Conservation (phyloP, 345 rosid species). For the Pugionium cornutum region DNA sequence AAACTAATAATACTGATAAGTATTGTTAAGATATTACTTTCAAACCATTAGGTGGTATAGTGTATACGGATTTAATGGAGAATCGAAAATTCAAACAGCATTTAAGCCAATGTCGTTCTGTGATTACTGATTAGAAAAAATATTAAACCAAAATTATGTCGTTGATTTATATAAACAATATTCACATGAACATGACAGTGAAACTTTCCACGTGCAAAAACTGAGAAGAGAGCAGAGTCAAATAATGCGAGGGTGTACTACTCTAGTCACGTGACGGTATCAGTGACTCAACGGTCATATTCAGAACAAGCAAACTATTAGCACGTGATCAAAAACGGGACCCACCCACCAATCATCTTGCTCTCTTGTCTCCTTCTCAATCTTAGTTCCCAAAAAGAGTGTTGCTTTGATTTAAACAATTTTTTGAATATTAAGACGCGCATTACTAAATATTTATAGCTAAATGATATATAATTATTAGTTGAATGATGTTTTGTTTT, state of each 20-base stretch:
- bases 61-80: neutral
- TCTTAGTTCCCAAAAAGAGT: neutral
- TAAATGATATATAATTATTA: slow-evolving; percentile 4
- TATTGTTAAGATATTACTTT: neutral
- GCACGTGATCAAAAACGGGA: slow-evolving; percentile 36
- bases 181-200: slow-evolving; percentile 22
- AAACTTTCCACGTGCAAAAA: slow-evolving; percentile 36
- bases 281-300: slow-evolving; percentile 43
- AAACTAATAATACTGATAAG: too few species aligned
- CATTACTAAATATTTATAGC: neutral
- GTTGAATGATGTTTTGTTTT: slow-evolving; percentile 14
- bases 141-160: neutral
- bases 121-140: too few species aligned
- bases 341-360: slow-evolving; percentile 38
- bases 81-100: neutral
- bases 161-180: neutral
- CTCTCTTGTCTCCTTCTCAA: slow-evolving; percentile 38
- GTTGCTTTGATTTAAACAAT: neutral
- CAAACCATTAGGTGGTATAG: neutral
- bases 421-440: neutral
- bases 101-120: too few species aligned
- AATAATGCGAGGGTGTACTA: slow-evolving; percentile 33
- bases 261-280: slow-evolving; percentile 32
- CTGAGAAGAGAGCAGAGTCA: slow-evolving; percentile 24
- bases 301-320: slow-evolving; percentile 23